Evolutionary conservation across 345 rosid species (phyloP).

Genomic region (Odontarrhena argentea): DNA sequence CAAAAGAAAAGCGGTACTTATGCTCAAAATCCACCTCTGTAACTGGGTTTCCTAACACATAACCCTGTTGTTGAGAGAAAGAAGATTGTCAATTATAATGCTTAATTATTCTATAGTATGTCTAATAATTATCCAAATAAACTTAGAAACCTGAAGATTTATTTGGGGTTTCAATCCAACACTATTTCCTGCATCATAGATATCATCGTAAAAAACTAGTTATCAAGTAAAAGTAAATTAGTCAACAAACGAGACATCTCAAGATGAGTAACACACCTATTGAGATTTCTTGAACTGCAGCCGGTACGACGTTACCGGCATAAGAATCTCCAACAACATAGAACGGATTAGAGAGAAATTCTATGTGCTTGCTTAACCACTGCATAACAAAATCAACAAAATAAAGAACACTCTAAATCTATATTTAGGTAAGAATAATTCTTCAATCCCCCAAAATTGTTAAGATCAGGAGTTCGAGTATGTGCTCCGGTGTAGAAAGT

Average conservation of each 20-base stretch:
- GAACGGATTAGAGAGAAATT: conserved; percentile 50
- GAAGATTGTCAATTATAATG: neutral
- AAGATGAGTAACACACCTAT: conserved; percentile 43
- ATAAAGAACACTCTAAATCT: neutral
- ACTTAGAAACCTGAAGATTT: conserved; percentile 53
- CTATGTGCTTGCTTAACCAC: conserved; percentile 62
- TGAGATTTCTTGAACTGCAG: conserved; percentile 49
- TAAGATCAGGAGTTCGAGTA: too few species aligned
- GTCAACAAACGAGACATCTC: neutral
- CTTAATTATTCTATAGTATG: too few species aligned
- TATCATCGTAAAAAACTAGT: too few species aligned
- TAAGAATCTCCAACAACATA: conserved; percentile 66
- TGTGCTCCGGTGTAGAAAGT: too few species aligned
- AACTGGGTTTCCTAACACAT: conserved; percentile 21
- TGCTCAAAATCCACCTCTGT: neutral
- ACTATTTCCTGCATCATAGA: conserved; percentile 51
- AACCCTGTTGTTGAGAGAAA: conserved; percentile 17
- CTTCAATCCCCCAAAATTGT: too few species aligned
- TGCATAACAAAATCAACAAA: conserved; percentile 18
- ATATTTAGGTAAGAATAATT: neutral
- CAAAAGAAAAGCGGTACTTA: neutral
- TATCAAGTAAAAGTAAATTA: conserved; percentile 1
- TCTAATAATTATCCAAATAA: neutral
- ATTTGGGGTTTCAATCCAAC: conserved; percentile 43
- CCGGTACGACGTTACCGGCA: conserved; percentile 59